These are phyloP conservation scores for Thyridium curvatum DNA, from an alignment of 2,329 filamentous ascomycete species.

Conservation along the genomic window DNA sequence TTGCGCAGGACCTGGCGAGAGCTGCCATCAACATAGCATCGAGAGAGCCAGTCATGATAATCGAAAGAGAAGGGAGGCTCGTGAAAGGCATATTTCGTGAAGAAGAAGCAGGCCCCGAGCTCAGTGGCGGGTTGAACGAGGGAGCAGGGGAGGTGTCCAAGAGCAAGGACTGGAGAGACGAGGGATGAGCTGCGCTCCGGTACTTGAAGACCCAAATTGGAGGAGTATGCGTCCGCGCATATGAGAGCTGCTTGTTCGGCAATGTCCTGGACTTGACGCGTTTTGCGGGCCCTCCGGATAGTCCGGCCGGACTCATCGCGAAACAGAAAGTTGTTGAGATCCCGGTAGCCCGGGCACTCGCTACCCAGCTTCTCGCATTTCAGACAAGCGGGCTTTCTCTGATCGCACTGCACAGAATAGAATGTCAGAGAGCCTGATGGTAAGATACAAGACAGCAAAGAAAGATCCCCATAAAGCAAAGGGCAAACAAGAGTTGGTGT, in stretches of 20 bases:
- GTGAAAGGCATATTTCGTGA: conserved; percentile 13
- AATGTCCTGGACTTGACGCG: background rate
- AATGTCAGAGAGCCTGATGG: too few species aligned
- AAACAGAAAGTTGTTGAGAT: conserved; percentile 14
- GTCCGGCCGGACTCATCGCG: conserved; percentile 16
- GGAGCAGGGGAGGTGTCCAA: background rate
- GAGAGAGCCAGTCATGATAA: conserved; percentile 12
- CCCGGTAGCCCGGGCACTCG: conserved; percentile 17
- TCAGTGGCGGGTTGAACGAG: conserved; percentile 8
- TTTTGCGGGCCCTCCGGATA: conserved; percentile 7
- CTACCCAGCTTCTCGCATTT: conserved; percentile 14
- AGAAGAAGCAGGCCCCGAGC: conserved; percentile 15
- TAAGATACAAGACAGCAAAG: too few species aligned
- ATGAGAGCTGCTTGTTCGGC: background rate
- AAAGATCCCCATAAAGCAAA: too few species aligned
- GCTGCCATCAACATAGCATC: conserved; percentile 5
- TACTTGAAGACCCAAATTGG: too few species aligned
- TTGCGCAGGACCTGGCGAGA: conserved; percentile 5
- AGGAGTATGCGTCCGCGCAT: too few species aligned
- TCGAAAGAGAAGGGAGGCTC: conserved; percentile 11
- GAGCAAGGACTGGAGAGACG: background rate
- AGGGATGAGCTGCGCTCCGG: background rate
- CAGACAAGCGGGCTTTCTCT: conserved; percentile 14
- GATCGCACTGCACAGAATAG: conserved; percentile 14
- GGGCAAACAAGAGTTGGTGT: too few species aligned